Evolutionary conservation across 495 filamentous ascomycete species (phyloP).

Genomic region (Penicillium angulare): DNA sequence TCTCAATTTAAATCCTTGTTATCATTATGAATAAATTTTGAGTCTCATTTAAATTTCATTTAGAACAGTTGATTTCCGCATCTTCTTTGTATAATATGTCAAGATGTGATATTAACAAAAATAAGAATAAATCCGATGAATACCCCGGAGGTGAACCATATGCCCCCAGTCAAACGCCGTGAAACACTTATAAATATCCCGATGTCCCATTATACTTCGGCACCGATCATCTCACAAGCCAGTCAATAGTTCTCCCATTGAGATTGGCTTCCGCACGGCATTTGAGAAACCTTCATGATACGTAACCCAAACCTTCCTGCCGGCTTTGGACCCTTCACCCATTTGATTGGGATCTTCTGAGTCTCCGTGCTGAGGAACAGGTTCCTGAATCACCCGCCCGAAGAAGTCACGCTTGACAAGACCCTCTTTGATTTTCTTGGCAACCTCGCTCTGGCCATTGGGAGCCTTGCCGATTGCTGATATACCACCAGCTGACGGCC

Average conservation of each 20-base stretch:
- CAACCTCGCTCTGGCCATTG: constrained; percentile 41
- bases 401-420: constrained; percentile 86
- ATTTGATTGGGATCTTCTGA: constrained; percentile 14
- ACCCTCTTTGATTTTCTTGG: constrained; percentile 26
- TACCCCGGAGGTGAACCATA: no score
- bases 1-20: neutral
- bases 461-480: constrained; percentile 13
- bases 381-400: constrained; percentile 62
- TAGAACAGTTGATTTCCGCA: no score
- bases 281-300: constrained; percentile 97
- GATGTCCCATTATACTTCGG: neutral
- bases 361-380: constrained; percentile 29
- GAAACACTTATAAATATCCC: no score
- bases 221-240: constrained; percentile 27
- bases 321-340: constrained; percentile 38
- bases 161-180: neutral
- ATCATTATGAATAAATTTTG: neutral
- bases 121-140: neutral
- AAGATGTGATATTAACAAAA: neutral
- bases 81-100: neutral
- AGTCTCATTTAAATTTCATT: no score
- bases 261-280: constrained; percentile 90
- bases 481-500: constrained; percentile 31
- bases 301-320: constrained; percentile 80
- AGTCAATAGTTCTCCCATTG: constrained; percentile 75